phyloP scores from a whole-genome alignment of 164 flowering plant species.

The Akebia trifoliata region DNA sequence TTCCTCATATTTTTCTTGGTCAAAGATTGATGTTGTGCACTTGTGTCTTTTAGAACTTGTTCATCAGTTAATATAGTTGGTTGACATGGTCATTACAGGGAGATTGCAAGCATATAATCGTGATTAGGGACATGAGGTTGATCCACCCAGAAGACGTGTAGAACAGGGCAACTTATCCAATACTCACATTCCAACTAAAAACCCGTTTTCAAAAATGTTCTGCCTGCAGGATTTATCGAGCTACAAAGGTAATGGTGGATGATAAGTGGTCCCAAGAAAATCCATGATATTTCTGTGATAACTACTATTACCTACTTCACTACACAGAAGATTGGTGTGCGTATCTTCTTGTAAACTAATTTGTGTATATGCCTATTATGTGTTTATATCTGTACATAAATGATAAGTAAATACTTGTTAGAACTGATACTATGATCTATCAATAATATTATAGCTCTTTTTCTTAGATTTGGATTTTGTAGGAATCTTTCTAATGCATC shows the following conservation, averaged over 20 bases:
- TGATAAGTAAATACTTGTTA: too few species aligned
- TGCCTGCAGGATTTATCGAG: conserved; percentile 57
- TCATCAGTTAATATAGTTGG: not conserved
- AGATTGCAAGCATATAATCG: conserved; percentile 68
- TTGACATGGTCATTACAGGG: conserved; percentile 37
- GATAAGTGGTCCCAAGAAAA: conserved; percentile 79
- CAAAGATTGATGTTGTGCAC: too few species aligned
- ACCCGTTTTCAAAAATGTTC: conserved; percentile 45
- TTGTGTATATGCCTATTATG: too few species aligned
- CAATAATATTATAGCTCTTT: too few species aligned
- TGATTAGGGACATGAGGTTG: conserved; percentile 85
- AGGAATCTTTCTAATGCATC: too few species aligned
- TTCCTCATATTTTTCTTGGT: too few species aligned
- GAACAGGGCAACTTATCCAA: conserved; percentile 65
- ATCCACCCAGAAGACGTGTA: conserved; percentile 77
- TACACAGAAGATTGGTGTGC: conserved; percentile 36
- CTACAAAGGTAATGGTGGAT: conserved; percentile 63
- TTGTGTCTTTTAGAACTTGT: not conserved
- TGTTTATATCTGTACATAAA: too few species aligned
- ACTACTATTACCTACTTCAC: conserved; percentile 72
- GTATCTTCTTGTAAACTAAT: too few species aligned
- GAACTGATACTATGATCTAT: too few species aligned
- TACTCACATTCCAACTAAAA: conserved; percentile 42
- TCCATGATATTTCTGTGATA: conserved; percentile 78
- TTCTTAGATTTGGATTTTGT: too few species aligned